Conservation (phyloP, 306 rosid genomes). For the Astragalus membranaceus region DNA sequence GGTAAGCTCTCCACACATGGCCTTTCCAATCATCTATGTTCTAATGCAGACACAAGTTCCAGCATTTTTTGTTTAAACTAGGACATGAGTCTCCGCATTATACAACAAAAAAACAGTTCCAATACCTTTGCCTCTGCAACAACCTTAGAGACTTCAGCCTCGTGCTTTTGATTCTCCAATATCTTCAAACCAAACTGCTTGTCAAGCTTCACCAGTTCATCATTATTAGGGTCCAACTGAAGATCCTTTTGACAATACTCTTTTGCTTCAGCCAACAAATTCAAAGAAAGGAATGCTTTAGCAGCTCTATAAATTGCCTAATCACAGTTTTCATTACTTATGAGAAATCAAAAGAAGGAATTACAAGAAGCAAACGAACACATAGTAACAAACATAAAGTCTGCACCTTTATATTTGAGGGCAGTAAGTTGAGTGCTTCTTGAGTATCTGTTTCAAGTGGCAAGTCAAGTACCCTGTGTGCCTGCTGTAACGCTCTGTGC, state of each 20-base stretch:
- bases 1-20: conserved; percentile 61
- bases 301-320: too few relatives aligned
- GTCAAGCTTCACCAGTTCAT: conserved; percentile 61
- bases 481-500: too few relatives aligned
- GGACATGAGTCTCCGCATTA: conserved; percentile 10
- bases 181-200: conserved; percentile 47
- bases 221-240: conserved; percentile 56
- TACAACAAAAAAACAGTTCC: conserved; percentile 12
- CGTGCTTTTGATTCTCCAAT: conserved; percentile 54
- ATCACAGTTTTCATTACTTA: too few relatives aligned
- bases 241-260: conserved; percentile 59
- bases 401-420: too few relatives aligned
- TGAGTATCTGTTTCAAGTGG: too few relatives aligned
- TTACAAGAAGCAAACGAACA: too few relatives aligned
- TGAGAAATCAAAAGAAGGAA: too few relatives aligned
- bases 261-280: conserved; percentile 63
- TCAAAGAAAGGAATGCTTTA: conserved; percentile 69
- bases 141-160: too few relatives aligned
- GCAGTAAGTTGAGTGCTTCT: too few relatives aligned
- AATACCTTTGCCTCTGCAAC: conserved; percentile 60
- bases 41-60: conserved; percentile 62
- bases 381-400: too few relatives aligned
- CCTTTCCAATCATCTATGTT: conserved; percentile 70
- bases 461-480: too few relatives aligned
- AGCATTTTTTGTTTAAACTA: conserved; percentile 29